Base-by-base conservation (phyloP, 2,329 filamentous ascomycete species). In the Dothideomycetes sp. region DNA sequence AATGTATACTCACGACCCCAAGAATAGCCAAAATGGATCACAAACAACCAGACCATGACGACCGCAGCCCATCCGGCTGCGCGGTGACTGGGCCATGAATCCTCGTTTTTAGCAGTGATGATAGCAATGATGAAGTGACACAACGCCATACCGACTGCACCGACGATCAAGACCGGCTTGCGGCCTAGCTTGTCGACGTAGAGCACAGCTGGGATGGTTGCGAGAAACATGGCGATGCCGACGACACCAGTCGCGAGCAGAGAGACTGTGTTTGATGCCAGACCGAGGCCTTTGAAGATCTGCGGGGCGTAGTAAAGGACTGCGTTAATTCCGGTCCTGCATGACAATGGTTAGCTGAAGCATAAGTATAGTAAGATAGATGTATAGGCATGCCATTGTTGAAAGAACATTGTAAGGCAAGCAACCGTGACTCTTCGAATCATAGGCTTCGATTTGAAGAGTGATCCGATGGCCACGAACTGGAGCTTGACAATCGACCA, bases 381-480 rank as follows among this genome's bases (percentile, higher is more conserved):
- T 43, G 66, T 68, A 19, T 10, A 30, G 27, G 27, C 27, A 30
- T 63, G 68, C 61, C 68, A 72, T 46, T 73, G 70, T 45, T 66
- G 63, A 51, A 68, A 66, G 49, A 65, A 64, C 64, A 66, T 66
- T 7, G 52, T 56, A 7, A 55, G 36, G 2, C 48, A 51, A 0
- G 79, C 77, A 3, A 84, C 71, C 3, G 75, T 62, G 3, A 82
- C 79, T 19, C 77, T 70, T 52, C 69, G 74, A 49, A 82, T 74
- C 75, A 84, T 84, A 19, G 77, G n/a, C n/a, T n/a, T n/a, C n/a
- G n/a, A n/a, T 53, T 72, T 70, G 61, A 84, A 83, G 0, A 84
- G 65, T 8, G 74, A 75, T 5, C 62, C 69, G 45, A 81, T 77
- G 5, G 78, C 76, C 2, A 84, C 72, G 45, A 79, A 84, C 50